These are phyloP conservation scores for Benincasa hispida DNA, from an alignment of 306 rosid species.

Conservation along the genomic window DNA sequence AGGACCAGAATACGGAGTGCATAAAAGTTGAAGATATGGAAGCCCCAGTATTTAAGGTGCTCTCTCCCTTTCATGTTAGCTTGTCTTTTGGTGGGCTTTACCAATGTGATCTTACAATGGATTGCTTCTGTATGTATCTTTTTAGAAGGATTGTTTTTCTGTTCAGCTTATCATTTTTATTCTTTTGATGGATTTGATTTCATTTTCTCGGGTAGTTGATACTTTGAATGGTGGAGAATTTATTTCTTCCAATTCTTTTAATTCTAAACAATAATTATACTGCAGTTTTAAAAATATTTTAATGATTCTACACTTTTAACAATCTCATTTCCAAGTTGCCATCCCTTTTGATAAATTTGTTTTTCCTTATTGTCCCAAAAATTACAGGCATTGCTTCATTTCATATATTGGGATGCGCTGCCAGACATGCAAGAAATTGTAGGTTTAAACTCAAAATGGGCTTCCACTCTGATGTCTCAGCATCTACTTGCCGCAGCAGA, in stretches of 20 bases:
- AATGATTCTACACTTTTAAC: background rate
- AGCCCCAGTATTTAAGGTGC: slow-evolving; percentile 83
- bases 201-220: background rate
- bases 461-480: slow-evolving; percentile 10
- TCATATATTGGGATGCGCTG: background rate
- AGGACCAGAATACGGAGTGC: slow-evolving; percentile 33
- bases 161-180: background rate
- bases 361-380: background rate
- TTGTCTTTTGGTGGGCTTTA: background rate
- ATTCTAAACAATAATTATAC: background rate
- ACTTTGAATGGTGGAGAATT: background rate
- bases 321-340: background rate
- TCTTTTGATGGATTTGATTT: background rate
- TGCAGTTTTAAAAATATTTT: background rate
- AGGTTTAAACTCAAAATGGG: slow-evolving; percentile 2
- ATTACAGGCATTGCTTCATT: slow-evolving; percentile 12
- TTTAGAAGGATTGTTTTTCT: background rate
- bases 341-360: background rate
- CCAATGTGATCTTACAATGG: background rate
- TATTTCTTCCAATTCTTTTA: background rate
- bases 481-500: slow-evolving; percentile 13
- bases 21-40: slow-evolving; percentile 65
- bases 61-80: slow-evolving; percentile 1
- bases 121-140: background rate
- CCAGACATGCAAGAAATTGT: slow-evolving; percentile 9